Evolutionary conservation across 345 rosid species (phyloP).

Genomic region (Arabis alpina): DNA sequence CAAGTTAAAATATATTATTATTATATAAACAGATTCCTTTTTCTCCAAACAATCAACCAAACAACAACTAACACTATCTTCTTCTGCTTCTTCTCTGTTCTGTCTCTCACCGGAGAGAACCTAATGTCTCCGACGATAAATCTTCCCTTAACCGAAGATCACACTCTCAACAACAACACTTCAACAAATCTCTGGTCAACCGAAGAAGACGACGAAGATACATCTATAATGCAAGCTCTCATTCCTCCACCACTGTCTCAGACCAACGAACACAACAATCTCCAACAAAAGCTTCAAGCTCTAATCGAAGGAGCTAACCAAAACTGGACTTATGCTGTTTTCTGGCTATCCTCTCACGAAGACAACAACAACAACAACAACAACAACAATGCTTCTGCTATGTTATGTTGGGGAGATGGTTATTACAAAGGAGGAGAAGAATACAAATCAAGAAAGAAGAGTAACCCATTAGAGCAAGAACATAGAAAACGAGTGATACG

Average conservation of each 20-base stretch:
- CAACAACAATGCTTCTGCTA: constrained; percentile 12
- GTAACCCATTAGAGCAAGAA: constrained; percentile 64
- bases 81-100: background rate
- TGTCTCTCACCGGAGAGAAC: constrained; percentile 21
- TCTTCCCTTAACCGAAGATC: constrained; percentile 49
- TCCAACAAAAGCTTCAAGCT: constrained; percentile 88
- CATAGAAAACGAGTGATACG: constrained; percentile 78
- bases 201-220: constrained; percentile 61
- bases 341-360: constrained; percentile 76
- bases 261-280: constrained; percentile 67
- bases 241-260: constrained; percentile 45
- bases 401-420: constrained; percentile 93
- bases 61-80: background rate
- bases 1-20: background rate
- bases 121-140: constrained; percentile 24
- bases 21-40: constrained; percentile 16
- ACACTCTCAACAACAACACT: constrained; percentile 40
- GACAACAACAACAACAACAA: constrained; percentile 33
- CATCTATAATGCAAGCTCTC: constrained; percentile 88
- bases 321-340: constrained; percentile 92
- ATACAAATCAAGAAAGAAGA: constrained; percentile 53
- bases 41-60: constrained; percentile 5
- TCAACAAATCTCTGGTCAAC: constrained; percentile 59
- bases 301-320: constrained; percentile 73
- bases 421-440: constrained; percentile 93